Conservation (phyloP, 225 moss, liverwort and hornwort genomes). For the Bryum argenteum region DNA sequence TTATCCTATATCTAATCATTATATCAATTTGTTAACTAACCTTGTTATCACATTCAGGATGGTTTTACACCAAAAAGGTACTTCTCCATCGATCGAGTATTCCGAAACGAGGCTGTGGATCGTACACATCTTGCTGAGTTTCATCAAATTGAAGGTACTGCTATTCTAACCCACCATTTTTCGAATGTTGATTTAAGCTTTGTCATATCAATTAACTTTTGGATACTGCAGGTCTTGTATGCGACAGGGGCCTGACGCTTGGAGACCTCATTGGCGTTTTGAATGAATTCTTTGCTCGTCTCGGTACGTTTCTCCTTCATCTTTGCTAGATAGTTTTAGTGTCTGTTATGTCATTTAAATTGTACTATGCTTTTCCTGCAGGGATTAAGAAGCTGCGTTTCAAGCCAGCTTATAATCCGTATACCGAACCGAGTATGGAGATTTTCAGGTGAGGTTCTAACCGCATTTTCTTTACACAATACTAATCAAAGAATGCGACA, state of each 20-base stretch:
- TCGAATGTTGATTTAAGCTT: no score
- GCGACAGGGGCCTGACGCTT: constrained; percentile 83
- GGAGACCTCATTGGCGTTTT: constrained; percentile 86
- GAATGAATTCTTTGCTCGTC: constrained; percentile 80
- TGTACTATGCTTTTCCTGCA: constrained; percentile 25
- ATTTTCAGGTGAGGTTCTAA: constrained; percentile 77
- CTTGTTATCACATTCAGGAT: constrained; percentile 41
- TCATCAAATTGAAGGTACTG: constrained; percentile 86
- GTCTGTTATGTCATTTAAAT: neutral
- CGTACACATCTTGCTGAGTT: constrained; percentile 89
- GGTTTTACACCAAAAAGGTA: constrained; percentile 76
- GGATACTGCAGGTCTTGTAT: constrained; percentile 68
- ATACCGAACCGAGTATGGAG: constrained; percentile 93
- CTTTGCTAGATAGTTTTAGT: neutral
- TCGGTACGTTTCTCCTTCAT: constrained; percentile 45
- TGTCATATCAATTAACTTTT: no score
- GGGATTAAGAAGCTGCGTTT: constrained; percentile 79
- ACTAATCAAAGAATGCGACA: no score
- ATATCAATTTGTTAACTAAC: neutral
- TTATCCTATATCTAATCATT: neutral
- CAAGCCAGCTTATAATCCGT: constrained; percentile 93
- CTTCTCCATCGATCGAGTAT: constrained; percentile 92
- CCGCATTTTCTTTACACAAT: no score
- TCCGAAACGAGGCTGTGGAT: constrained; percentile 94
- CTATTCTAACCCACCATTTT: neutral